A percentile compares a stretch with the other conserved stretches of the same genome.
Conservation (phyloP, 768 basidiomycete species). For the Mycena venus region DNA sequence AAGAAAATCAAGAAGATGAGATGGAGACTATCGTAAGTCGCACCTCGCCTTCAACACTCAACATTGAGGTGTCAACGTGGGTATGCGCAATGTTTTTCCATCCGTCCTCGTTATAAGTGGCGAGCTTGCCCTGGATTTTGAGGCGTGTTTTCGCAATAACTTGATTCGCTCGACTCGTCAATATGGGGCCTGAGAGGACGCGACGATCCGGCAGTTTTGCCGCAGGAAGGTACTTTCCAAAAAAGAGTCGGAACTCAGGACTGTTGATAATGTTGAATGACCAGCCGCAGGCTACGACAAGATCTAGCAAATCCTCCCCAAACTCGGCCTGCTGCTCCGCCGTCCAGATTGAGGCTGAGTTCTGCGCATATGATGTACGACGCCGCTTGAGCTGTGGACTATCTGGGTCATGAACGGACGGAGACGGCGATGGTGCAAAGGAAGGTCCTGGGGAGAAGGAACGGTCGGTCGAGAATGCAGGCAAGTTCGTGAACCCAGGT, state of each 20-base stretch:
- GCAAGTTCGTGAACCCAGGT: no score
- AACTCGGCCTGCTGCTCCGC: slow-evolving; percentile 22
- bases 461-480: no score
- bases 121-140: slow-evolving; percentile 32
- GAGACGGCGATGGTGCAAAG: no score
- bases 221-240: slow-evolving; percentile 38
- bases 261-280: slow-evolving; percentile 39
- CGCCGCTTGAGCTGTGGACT: no score
- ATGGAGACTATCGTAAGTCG: no score
- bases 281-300: slow-evolving; percentile 30
- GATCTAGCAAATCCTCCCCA: slow-evolving; percentile 24
- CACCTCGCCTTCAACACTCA: slow-evolving; percentile 40
- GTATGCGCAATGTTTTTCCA: slow-evolving; percentile 47
- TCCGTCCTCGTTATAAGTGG: slow-evolving; percentile 45
- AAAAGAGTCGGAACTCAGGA: slow-evolving; percentile 33
- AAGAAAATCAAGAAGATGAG: no score
- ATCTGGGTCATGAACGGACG: no score
- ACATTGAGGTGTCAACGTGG: slow-evolving; percentile 35
- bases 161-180: slow-evolving; percentile 31
- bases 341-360: background rate
- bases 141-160: slow-evolving; percentile 14
- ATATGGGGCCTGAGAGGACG: slow-evolving; percentile 32
- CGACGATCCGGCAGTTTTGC: slow-evolving; percentile 29
- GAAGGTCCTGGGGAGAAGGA: no score
- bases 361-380: background rate